Conservation (phyloP, 352 stramenopile genomes). For the Phytophthora capsici region DNA sequence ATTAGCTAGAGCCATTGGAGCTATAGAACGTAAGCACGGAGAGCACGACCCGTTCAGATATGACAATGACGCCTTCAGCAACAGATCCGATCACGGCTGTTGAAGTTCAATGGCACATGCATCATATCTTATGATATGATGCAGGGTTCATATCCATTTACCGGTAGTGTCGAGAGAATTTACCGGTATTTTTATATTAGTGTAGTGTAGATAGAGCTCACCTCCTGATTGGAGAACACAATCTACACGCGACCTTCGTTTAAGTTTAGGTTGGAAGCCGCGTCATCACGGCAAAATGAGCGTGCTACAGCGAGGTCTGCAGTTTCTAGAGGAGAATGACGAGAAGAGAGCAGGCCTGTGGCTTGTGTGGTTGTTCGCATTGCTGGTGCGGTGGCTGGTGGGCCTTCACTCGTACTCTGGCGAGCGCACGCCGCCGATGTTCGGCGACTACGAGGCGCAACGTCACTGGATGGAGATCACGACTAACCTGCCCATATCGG, state of each 20-base stretch:
- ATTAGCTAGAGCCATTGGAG: slow-evolving; percentile 62
- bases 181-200: too few species aligned
- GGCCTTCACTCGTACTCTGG: slow-evolving; percentile 87
- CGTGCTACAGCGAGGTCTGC: slow-evolving; percentile 52
- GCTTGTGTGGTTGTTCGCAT: slow-evolving; percentile 61
- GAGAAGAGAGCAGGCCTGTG: slow-evolving; percentile 47
- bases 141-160: too few species aligned
- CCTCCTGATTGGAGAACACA: too few species aligned
- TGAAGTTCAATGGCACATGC: slow-evolving; percentile 31
- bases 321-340: slow-evolving; percentile 63
- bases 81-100: slow-evolving; percentile 4
- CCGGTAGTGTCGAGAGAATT: too few species aligned
- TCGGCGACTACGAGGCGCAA: slow-evolving; percentile 98
- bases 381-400: slow-evolving; percentile 81
- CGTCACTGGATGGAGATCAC: slow-evolving; percentile 99
- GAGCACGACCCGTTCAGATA: slow-evolving; percentile 1
- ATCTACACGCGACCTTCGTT: too few species aligned
- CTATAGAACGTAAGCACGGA: neutral
- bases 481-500: slow-evolving; percentile 87
- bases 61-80: neutral
- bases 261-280: slow-evolving; percentile 10
- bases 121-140: too few species aligned
- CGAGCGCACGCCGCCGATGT: slow-evolving; percentile 79
- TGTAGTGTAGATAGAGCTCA: too few species aligned
- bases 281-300: slow-evolving; percentile 23